These are phyloP conservation scores for Carex arenaria DNA, from an alignment of 202 grass and related monocot genomes.

Conservation along the genomic window DNA sequence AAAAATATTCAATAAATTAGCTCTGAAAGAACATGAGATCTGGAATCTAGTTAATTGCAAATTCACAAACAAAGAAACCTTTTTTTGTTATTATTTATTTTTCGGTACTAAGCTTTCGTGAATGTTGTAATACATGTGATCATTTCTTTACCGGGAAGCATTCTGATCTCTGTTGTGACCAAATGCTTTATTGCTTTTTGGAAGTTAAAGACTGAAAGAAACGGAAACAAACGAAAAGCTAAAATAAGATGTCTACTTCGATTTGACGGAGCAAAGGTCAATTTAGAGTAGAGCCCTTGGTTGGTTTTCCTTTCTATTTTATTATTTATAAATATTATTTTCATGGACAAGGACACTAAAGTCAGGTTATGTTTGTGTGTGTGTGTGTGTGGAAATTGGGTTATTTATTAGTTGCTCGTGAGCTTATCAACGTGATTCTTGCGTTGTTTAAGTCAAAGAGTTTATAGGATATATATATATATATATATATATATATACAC, in stretches of 20 bases:
- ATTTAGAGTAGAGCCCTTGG: not conserved
- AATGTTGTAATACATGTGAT: not conserved
- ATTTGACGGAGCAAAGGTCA: not conserved
- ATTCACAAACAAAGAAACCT: not conserved
- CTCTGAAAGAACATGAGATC: not conserved
- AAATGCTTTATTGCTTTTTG: constrained; percentile 5
- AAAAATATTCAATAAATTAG: not conserved
- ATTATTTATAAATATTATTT: not conserved
- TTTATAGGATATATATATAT: not conserved
- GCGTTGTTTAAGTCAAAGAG: not conserved
- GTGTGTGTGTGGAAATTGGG: no score
- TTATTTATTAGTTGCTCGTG: not conserved
- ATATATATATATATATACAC: not conserved
- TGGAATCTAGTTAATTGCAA: not conserved
- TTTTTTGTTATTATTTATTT: not conserved
- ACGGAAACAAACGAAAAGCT: not conserved
- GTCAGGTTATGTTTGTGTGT: no score
- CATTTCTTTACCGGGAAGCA: not conserved
- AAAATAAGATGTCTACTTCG: not conserved
- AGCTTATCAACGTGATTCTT: not conserved
- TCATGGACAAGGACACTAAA: not conserved
- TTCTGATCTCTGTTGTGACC: not conserved
- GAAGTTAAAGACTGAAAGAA: not conserved
- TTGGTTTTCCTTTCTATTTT: not conserved
- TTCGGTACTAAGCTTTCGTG: not conserved